phyloP scores from a whole-genome alignment of 441 rosid species.

The Flueggea neowawraea region DNA sequence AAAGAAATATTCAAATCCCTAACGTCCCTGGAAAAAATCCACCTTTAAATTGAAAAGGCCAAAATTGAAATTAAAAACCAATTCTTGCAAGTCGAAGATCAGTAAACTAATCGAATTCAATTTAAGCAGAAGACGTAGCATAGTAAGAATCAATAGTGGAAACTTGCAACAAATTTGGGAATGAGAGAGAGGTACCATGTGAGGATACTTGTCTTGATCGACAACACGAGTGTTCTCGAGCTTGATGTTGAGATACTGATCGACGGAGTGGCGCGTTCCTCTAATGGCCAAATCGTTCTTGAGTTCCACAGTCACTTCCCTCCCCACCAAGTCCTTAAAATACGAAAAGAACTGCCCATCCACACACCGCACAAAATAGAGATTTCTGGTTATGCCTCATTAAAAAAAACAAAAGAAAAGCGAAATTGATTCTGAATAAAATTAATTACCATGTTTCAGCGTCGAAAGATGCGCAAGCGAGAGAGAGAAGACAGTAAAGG shows the following conservation, averaged over 20 bases:
- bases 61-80: no score
- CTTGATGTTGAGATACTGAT: slow-evolving; percentile 98
- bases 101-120: no score
- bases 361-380: background rate
- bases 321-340: slow-evolving; percentile 98
- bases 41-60: no score
- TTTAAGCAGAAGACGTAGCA: no score
- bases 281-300: slow-evolving; percentile 97
- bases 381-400: no score
- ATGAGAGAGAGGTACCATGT: slow-evolving; percentile 55
- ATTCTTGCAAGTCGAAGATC: no score
- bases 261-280: slow-evolving; percentile 98
- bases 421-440: background rate
- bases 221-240: slow-evolving; percentile 99
- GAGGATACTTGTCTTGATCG: slow-evolving; percentile 98
- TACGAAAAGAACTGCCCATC: slow-evolving; percentile 86
- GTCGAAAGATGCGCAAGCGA: background rate
- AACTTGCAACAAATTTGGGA: background rate
- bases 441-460: no score
- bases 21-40: no score
- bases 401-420: background rate
- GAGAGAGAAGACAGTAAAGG: no score
- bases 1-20: no score
- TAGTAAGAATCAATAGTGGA: no score
- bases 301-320: slow-evolving; percentile 97